Percentiles rank a stretch among this genome's conserved stretches.
phyloP scores from a whole-genome alignment of 495 filamentous ascomycete species.

The Talaromyces trachyspermus region DNA sequence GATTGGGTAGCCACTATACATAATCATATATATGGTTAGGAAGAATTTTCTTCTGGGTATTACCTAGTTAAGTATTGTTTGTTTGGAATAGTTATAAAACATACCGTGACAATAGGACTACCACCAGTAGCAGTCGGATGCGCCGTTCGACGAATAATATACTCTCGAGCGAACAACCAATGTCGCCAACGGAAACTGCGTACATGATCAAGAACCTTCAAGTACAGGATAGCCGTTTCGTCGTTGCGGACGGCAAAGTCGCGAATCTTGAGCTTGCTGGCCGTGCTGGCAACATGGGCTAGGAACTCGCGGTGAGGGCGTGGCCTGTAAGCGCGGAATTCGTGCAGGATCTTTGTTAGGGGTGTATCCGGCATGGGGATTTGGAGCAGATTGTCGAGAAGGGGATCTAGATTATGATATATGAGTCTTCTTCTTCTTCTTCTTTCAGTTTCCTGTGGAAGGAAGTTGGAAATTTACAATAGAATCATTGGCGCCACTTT shows the following conservation, averaged over 20 bases:
- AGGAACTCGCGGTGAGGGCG: constrained; percentile 81
- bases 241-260: constrained; percentile 52
- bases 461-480: constrained; percentile 46
- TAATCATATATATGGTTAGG: no score
- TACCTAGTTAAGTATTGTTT: no score
- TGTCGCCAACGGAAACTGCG: constrained; percentile 89
- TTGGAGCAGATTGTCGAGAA: constrained; percentile 75
- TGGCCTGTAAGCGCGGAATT: constrained; percentile 80
- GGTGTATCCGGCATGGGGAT: constrained; percentile 78
- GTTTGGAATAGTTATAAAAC: no score
- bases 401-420: constrained; percentile 56
- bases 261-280: constrained; percentile 49
- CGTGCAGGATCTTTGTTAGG: constrained; percentile 73
- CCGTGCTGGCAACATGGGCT: constrained; percentile 53
- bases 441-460: neutral
- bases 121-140: constrained; percentile 88
- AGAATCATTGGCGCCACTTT: constrained; percentile 84
- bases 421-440: constrained; percentile 5
- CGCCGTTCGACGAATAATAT: constrained; percentile 73
- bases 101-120: constrained; percentile 77
- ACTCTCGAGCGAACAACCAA: constrained; percentile 92
- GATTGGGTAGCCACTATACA: constrained; percentile 72
- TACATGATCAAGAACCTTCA: constrained; percentile 71
- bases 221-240: constrained; percentile 53
- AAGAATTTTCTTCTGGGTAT: no score